These are phyloP conservation scores for Boletellus deceptivus DNA, from an alignment of 1,284 basidiomycete species.

Conservation along the genomic window DNA sequence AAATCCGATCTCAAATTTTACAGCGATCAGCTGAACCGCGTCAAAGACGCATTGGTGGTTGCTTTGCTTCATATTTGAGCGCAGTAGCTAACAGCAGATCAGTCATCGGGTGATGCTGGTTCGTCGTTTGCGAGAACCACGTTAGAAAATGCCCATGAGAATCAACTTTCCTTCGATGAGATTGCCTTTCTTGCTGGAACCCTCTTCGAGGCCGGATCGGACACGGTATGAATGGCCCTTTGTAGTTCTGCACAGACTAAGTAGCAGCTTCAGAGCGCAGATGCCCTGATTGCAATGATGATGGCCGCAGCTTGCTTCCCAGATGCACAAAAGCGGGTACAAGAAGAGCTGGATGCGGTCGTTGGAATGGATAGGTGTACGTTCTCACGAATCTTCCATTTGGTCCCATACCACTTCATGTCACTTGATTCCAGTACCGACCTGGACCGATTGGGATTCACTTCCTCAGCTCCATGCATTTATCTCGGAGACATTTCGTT, in stretches of 20 bases:
- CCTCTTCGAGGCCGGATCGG: slow-evolving; percentile 64
- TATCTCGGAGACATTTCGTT: slow-evolving; percentile 58
- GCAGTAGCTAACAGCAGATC: slow-evolving; percentile 4
- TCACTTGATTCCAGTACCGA: slow-evolving; percentile 34
- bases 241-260: not conserved
- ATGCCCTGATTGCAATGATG: slow-evolving; percentile 54
- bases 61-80: not conserved
- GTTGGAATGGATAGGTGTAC: slow-evolving; percentile 53
- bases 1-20: slow-evolving; percentile 57
- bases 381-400: slow-evolving; percentile 12
- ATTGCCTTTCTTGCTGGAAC: slow-evolving; percentile 60
- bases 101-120: slow-evolving; percentile 37
- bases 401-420: not conserved
- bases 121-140: slow-evolving; percentile 56
- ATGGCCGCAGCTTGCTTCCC: slow-evolving; percentile 68
- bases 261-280: slow-evolving; percentile 39
- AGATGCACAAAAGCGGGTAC: slow-evolving; percentile 51
- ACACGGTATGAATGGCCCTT: slow-evolving; percentile 40
- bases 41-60: slow-evolving; percentile 44
- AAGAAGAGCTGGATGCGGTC: slow-evolving; percentile 58
- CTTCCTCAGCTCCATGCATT: slow-evolving; percentile 62
- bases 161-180: slow-evolving; percentile 52
- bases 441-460: slow-evolving; percentile 46
- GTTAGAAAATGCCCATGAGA: slow-evolving; percentile 49
- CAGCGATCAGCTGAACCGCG: slow-evolving; percentile 44